Percentiles rank a stretch among this genome's conserved stretches.
Conservation (phyloP, 2,329 filamentous ascomycete species). For the Arachnopeziza araneosa region DNA sequence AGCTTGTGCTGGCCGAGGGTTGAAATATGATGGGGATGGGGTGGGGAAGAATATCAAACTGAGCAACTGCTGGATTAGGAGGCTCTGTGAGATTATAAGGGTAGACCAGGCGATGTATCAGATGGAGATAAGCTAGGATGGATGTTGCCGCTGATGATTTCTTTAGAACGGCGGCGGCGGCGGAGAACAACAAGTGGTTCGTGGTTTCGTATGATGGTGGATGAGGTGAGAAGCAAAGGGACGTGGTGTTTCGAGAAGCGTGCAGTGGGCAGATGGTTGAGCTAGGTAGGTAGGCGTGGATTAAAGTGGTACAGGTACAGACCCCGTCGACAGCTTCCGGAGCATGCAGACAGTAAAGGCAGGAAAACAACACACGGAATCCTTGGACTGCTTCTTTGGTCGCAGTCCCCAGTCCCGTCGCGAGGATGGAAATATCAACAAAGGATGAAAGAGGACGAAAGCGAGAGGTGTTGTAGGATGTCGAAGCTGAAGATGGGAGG, state of each 20-base stretch:
- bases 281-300: neutral
- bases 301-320: neutral
- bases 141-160: slow-evolving; percentile 3
- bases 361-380: neutral
- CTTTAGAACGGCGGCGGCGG: neutral
- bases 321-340: neutral
- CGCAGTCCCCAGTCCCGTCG: neutral
- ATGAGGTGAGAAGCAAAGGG: slow-evolving; percentile 1
- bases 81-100: neutral
- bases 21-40: neutral
- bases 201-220: slow-evolving; percentile 5
- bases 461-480: neutral
- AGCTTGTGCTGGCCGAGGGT: neutral
- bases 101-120: neutral
- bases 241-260: slow-evolving; percentile 3
- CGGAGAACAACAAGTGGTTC: neutral
- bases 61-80: neutral
- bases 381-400: neutral
- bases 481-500: neutral
- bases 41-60: neutral
- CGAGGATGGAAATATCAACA: neutral
- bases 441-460: neutral
- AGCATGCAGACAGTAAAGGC: neutral
- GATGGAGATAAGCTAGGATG: slow-evolving; percentile 6
- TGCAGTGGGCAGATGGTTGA: neutral